Evolutionary conservation across 768 basidiomycete species (phyloP), one percentile per base, ranked within the genome.

Genomic region (Boletus reticuloceps): DNA sequence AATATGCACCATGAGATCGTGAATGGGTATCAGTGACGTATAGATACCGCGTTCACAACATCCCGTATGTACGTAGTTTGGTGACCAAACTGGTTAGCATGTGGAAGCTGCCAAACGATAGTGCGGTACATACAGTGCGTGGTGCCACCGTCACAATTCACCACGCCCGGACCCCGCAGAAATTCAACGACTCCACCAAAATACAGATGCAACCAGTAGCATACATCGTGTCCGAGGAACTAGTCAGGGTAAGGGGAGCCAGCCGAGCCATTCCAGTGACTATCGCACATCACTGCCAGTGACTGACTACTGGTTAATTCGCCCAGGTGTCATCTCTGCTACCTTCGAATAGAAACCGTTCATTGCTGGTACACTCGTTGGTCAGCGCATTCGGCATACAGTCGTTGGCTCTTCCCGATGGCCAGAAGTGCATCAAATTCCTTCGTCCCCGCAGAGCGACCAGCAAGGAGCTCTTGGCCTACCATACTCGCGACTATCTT

Each of bases 401-500:
- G 54, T 67, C 70, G 9, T 59, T 70, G 16, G 55, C 65, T 60
- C 68, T 11, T 20, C 58, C 27, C 59, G 50, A 53, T 54, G 68
- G 58, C 16, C 53, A 39, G 10, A 61, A 48, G 49, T 71, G 63
- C 12, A 65, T 84, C 20, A 74, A 69, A 37, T 71, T 87, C 4
- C 64, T 89, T 5, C 77, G 77, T 5, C 85, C 89, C 0, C 60
- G 65, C 6, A 75, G 72, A 25, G 91, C 89, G 0, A 80, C 75
- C 0, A 67, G 68, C 54, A 78, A 77, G 36, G 84, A 89, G 11
- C 79, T 96, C 6, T 61, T 74, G 13, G 71, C 73, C 17, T 94
- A 91, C 63, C 93, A 94, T 63, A 83, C 82, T 19, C 71, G 73
- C n/a, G 81, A 82, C 34, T 94, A 87, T 67, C 76, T 94, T 6